Evolutionary conservation across 2,329 filamentous ascomycete genomes (phyloP).

Genomic region (Ophiocordyceps sinensis): DNA sequence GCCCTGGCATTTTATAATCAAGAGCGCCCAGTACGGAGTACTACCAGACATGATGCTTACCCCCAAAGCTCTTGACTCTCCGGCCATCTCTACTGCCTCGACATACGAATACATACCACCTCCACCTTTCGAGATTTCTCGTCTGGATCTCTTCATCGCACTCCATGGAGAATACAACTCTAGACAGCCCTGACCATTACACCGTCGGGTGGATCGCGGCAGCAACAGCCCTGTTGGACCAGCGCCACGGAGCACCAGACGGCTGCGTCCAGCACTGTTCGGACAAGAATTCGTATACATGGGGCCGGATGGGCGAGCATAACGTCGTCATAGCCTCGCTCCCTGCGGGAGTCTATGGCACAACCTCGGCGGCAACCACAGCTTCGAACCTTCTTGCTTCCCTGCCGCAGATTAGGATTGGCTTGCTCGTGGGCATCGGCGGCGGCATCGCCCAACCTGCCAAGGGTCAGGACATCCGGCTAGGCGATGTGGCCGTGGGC

Average conservation of each 20-base stretch:
- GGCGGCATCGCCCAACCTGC: neutral
- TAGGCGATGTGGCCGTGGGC: neutral
- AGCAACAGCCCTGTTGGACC: constrained; percentile 11
- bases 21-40: too few species aligned
- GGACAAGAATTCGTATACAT: constrained; percentile 13
- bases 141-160: too few species aligned
- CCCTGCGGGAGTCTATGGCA: constrained; percentile 7
- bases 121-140: too few species aligned
- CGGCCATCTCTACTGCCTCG: too few species aligned
- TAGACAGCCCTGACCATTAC: constrained; percentile 3
- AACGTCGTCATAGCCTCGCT: constrained; percentile 13
- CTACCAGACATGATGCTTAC: too few species aligned
- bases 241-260: constrained; percentile 4
- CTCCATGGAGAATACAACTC: too few species aligned
- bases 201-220: constrained; percentile 14
- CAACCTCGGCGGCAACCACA: constrained; percentile 2
- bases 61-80: too few species aligned
- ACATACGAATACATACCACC: too few species aligned
- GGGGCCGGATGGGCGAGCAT: constrained; percentile 10
- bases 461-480: neutral
- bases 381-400: constrained; percentile 4
- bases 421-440: neutral
- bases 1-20: too few species aligned
- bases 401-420: constrained; percentile 6
- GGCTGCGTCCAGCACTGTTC: constrained; percentile 2